Percentiles rank a stretch among this genome's conserved stretches.
These are phyloP conservation scores for Chalaropsis ovoidea DNA, from an alignment of 2,329 filamentous ascomycete genomes.

Conservation along the genomic window DNA sequence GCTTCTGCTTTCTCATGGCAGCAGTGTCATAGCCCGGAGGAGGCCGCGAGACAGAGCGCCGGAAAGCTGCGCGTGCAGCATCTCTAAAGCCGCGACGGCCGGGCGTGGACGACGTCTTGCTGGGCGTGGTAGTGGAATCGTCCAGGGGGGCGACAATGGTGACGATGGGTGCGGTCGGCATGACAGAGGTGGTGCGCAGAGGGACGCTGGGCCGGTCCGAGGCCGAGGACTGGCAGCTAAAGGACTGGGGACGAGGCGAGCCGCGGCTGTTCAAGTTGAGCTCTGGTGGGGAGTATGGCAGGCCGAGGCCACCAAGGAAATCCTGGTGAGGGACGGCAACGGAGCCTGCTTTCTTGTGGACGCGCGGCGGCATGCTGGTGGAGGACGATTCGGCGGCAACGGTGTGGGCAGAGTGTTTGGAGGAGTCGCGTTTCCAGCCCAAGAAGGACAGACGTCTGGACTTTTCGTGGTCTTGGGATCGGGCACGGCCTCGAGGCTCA, in stretches of 20 bases:
- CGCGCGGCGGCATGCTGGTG: background rate
- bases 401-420: constrained; percentile 9
- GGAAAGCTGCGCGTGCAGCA: constrained; percentile 21
- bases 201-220: background rate
- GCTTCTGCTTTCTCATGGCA: background rate
- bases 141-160: constrained; percentile 18
- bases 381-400: background rate
- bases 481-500: constrained; percentile 17
- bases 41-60: constrained; percentile 18
- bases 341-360: background rate
- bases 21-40: constrained; percentile 15
- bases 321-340: constrained; percentile 7
- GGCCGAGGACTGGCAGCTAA: background rate
- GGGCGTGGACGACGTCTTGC: background rate
- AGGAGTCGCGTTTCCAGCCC: constrained; percentile 22
- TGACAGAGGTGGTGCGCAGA: background rate
- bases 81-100: constrained; percentile 21
- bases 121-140: background rate
- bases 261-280: background rate
- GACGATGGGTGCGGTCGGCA: constrained; percentile 17
- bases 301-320: constrained; percentile 1
- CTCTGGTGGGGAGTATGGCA: constrained; percentile 5
- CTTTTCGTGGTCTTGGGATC: constrained; percentile 18
- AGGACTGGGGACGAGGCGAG: constrained; percentile 6
- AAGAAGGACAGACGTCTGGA: constrained; percentile 22